These are phyloP conservation scores for Kwoniella sp. DNA, from an alignment of 768 basidiomycete species.

Conservation along the genomic window DNA sequence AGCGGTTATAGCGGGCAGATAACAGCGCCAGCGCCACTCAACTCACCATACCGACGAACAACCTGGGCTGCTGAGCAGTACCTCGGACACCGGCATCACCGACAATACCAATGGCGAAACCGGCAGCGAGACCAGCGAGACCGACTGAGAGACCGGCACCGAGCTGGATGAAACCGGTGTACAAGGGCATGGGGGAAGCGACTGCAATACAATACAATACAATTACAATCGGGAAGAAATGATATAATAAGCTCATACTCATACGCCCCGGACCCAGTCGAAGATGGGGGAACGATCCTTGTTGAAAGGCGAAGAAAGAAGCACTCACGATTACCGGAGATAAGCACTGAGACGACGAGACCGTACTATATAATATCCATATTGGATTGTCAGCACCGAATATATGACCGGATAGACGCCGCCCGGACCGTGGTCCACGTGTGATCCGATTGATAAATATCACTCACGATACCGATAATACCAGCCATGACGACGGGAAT, in stretches of 20 bases:
- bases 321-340: constrained; percentile 77
- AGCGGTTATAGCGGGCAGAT: no score
- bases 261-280: no score
- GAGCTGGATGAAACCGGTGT: constrained; percentile 66
- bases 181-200: constrained; percentile 76
- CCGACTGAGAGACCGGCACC: constrained; percentile 91
- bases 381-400: not conserved
- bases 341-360: constrained; percentile 97
- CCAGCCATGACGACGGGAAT: constrained; percentile 99
- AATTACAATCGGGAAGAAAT: no score
- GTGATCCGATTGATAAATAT: not conserved
- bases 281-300: no score
- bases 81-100: constrained; percentile 98
- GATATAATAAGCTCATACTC: no score
- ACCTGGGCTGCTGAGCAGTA: constrained; percentile 90
- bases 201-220: no score
- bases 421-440: constrained; percentile 12
- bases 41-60: constrained; percentile 84
- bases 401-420: not conserved
- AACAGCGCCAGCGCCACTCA: no score
- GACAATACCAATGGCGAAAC: constrained; percentile 77
- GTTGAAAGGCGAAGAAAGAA: no score
- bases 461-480: constrained; percentile 90
- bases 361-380: constrained; percentile 79
- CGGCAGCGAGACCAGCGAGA: constrained; percentile 66